Evolutionary conservation across 768 basidiomycete genomes (phyloP), one percentile per base, ranked within the genome.

Genomic region (Boletus eberwhitei): DNA sequence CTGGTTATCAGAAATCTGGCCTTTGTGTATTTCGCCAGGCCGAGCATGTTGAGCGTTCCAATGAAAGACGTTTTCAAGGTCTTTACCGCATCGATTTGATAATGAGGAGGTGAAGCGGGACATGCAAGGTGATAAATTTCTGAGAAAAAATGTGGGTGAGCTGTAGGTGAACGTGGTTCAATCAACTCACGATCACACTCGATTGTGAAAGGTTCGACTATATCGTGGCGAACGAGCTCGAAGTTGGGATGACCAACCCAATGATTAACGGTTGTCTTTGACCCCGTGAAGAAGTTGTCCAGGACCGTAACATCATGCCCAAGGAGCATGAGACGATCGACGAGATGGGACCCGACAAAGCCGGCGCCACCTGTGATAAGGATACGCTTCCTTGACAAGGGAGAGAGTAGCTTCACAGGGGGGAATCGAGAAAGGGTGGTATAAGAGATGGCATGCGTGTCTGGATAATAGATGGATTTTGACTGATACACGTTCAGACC

Each of bases 211-310:
- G 95, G 93, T 66, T 98, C 90, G 40, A 98, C 88, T 22, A 99
- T 90, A 68, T 99, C 97, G 71, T 98, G 97, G 54, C 97, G 85
- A 61, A 98, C 92, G 75, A 99, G 79, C 74, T 98, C 96, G 63
- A 99, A 99, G 77, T 98, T 98, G 58, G 97, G 97, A 72, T 99
- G 97, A 8, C 97, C 97, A 54, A 93, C 80, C 93, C 93, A 96
- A 64, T 93, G 90, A 61, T 87, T 86, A 59, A 98, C 90, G 48
- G 94, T 96, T n/a, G 93, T 96, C 73, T 94, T 94, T 52, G 90
- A 90, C 16, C 97, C 97, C 24, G 95, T 98, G 78, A 99, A 99
- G 72, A 99, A 99, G 76, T 98, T 98, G 78, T 98, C 96, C 53
- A 97, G 75, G 59, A 98, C 96, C 52, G 93, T 94, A 63, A 96